Evolutionary conservation across 75 land plant species (phyloP), one percentile per base, ranked within the genome.

Genomic region (Isoetes taiwanensis): DNA sequence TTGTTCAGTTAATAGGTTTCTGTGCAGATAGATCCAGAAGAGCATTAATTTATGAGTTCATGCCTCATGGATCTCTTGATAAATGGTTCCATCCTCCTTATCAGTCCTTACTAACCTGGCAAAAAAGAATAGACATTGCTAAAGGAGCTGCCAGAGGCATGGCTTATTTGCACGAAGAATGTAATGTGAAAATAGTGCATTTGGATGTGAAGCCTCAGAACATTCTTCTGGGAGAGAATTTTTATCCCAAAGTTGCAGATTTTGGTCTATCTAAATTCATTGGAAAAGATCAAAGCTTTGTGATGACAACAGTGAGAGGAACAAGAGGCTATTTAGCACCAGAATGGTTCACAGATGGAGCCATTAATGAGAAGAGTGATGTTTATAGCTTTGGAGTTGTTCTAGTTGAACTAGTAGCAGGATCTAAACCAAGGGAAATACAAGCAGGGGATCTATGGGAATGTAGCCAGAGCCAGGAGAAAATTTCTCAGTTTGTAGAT

Each of bases 351-450:
- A 5, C 23, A 6, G 25, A 46, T 23, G 25, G 21, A 6, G 50
- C 50, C 16, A 46, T 46, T n/a, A 19, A 19, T n/a, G 50, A 46
- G 50, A 46, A 46, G 50, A 46, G 50, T n/a, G 50, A 46, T n/a
- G 50, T 46, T 8, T 46, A 46, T 23, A 46, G 50, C 50, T 46
- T 46, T 23, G 50, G 50, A 5, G 25, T 46, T 16, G 50, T 46
- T 6, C 50, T 46, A n/a, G 21, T 46, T 5, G 50, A 46, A n/a
- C n/a, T n/a, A n/a, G n/a, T n/a, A n/a, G n/a, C n/a, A n/a, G n/a
- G n/a, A n/a, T n/a, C n/a, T n/a, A n/a, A n/a, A n/a, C n/a, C n/a
- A n/a, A n/a, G n/a, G n/a, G n/a, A n/a, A n/a, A n/a, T n/a, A n/a
- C n/a, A n/a, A n/a, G n/a, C n/a, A n/a, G n/a, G n/a, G n/a, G n/a